These are phyloP conservation scores for Catunica adiposa DNA, from an alignment of 2,329 filamentous ascomycete species.

Conservation along the genomic window DNA sequence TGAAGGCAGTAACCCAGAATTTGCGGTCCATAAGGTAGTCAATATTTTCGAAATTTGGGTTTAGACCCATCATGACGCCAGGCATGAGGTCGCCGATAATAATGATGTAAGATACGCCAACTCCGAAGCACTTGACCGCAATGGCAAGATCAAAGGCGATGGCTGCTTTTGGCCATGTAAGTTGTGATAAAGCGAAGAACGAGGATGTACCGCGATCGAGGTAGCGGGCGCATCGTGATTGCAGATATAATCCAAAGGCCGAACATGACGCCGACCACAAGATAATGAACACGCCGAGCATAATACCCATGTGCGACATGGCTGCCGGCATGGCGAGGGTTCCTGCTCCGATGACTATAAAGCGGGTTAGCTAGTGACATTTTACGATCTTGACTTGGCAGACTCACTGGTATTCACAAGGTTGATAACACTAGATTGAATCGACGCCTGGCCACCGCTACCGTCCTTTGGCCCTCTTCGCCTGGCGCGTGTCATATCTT, in stretches of 20 bases:
- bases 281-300: conserved; percentile 68
- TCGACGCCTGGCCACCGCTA: conserved; percentile 66
- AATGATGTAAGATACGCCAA: conserved; percentile 92
- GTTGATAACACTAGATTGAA: conserved; percentile 84
- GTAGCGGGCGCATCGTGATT: conserved; percentile 83
- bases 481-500: conserved; percentile 38
- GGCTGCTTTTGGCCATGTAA: conserved; percentile 91
- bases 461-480: conserved; percentile 51
- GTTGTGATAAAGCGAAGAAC: conserved; percentile 91
- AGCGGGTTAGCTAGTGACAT: background rate
- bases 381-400: background rate
- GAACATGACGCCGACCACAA: conserved; percentile 80
- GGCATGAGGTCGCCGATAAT: conserved; percentile 99
- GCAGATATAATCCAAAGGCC: conserved; percentile 86
- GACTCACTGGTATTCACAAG: conserved; percentile 80
- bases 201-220: conserved; percentile 75
- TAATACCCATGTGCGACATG: conserved; percentile 87
- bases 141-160: conserved; percentile 93
- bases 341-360: conserved; percentile 66
- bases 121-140: conserved; percentile 93
- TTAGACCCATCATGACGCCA: conserved; percentile 73
- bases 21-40: conserved; percentile 73
- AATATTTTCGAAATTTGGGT: conserved; percentile 39
- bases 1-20: conserved; percentile 97
- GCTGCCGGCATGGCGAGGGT: conserved; percentile 92